phyloP scores from a whole-genome alignment of 108 stramenopile genomes.

The Epithemia pelagica region DNA sequence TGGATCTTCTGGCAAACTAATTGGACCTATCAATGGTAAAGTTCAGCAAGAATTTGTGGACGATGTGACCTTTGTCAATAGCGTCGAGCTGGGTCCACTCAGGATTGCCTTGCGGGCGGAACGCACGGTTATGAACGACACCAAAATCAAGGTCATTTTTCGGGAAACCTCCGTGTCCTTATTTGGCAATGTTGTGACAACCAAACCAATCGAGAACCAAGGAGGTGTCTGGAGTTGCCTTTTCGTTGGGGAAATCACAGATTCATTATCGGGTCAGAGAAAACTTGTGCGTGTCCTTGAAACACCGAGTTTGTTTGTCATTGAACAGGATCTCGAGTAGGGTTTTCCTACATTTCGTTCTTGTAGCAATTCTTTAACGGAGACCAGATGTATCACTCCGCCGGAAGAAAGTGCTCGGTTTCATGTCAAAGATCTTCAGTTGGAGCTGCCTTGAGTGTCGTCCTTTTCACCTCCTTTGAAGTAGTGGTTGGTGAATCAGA shows the following conservation, averaged over 20 bases:
- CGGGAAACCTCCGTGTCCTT: slow-evolving; percentile 26
- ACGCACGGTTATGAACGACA: slow-evolving; percentile 29
- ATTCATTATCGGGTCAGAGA: slow-evolving; percentile 18
- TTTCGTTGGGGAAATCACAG: slow-evolving; percentile 32
- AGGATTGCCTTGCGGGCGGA: slow-evolving; percentile 32
- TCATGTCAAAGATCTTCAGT: too few relatives aligned
- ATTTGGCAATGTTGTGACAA: slow-evolving; percentile 29
- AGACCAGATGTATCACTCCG: too few relatives aligned
- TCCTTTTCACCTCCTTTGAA: too few relatives aligned
- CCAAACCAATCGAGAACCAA: slow-evolving; percentile 15
- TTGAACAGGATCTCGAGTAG: slow-evolving; percentile 22
- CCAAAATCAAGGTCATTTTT: slow-evolving; percentile 32
- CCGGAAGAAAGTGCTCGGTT: too few relatives aligned
- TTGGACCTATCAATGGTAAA: slow-evolving; percentile 34
- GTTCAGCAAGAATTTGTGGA: slow-evolving; percentile 41
- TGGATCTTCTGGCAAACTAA: slow-evolving; percentile 31
- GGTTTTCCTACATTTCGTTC: too few relatives aligned
- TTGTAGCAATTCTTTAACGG: too few relatives aligned
- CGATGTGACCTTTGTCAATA: slow-evolving; percentile 32
- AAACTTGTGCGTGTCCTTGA: slow-evolving; percentile 49
- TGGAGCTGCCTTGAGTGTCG: too few relatives aligned
- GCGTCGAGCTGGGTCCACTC: slow-evolving; percentile 40
- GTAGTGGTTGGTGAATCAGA: too few relatives aligned
- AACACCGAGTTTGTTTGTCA: slow-evolving; percentile 44
- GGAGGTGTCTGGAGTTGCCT: slow-evolving; percentile 40